Base-by-base conservation (phyloP, 371 early-diverging fungal species). In the Mortierella sp. region DNA sequence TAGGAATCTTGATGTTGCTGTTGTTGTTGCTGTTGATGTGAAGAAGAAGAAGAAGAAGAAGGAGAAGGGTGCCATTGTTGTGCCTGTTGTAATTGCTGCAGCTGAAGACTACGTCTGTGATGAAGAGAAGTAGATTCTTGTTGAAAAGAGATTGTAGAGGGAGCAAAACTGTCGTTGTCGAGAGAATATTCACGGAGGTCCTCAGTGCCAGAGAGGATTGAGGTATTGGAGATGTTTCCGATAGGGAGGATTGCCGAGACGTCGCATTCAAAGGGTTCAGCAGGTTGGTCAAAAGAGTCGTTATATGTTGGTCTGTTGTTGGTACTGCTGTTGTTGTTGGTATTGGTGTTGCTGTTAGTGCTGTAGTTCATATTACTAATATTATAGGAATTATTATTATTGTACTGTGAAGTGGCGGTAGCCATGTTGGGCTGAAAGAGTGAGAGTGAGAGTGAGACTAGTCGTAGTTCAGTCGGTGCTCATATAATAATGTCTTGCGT, bases 231-330 rank as follows among this genome's bases (percentile, higher is more conserved):
- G 58, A 70, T 63, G 63, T 71, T 58, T 16, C 51, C 47, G 18
- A 61, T 20, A 3, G 79, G 79, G 28, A 68, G 65, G 72, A 80
- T 80, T 28, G 80, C 75, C 1, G 80, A 75, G 55, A 74, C 64
- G 18, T 80, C 80, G 45, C 75, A 80, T 57, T 80, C 80, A 37
- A 80, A 80, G 4, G 80, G 80, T 45, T 75, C 75, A n/a, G 64
- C 69, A 12, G 80, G 80, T 62, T 80, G 80, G 69, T 80, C 72
- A 51, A 80, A 80, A 4, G 80, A 80, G 69, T 80, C 75, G 66
- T 80, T 68, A 47, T 68, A 75, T 22, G 40, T 49, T 32, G 62
- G 65, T 37, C 59, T 66, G 30, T 10, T n/a, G 14, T 43, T 43
- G 43, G 1, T 43, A 9, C 5, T 43, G 43, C 9, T 43, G 9